A percentile compares a stretch with the other conserved stretches of the same genome.
Evolutionary conservation across 1,284 basidiomycete species (phyloP).

Genomic region (Irpex rosettiformis): DNA sequence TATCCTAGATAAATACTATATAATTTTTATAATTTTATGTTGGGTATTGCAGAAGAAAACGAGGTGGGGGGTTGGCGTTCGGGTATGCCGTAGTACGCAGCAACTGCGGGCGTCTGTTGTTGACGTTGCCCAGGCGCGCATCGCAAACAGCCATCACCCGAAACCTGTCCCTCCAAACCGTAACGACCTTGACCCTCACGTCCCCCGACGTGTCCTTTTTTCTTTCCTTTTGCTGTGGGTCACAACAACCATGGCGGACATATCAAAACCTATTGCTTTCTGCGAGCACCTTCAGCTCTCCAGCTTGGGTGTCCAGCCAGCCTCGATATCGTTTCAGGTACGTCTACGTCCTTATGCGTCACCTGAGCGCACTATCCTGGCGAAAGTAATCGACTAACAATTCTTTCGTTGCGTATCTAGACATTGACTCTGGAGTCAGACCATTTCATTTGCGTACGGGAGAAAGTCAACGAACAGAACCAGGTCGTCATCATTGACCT

Average conservation of each 20-base stretch:
- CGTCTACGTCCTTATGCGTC: conserved; percentile 26
- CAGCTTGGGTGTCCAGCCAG: conserved; percentile 92
- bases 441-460: conserved; percentile 92
- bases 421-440: conserved; percentile 95
- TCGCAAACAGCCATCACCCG: not conserved
- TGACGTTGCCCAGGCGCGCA: conserved; percentile 1
- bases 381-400: conserved; percentile 5
- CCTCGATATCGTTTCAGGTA: conserved; percentile 96
- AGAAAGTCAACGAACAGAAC: conserved; percentile 87
- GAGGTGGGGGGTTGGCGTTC: not conserved
- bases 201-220: conserved; percentile 12
- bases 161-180: not conserved
- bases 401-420: conserved; percentile 31
- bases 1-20: not conserved
- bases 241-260: conserved; percentile 22
- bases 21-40: too few species aligned
- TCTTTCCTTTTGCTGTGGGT: not conserved
- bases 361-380: conserved; percentile 22
- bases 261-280: conserved; percentile 74
- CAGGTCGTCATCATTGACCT: conserved; percentile 98
- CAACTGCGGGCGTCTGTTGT: not conserved
- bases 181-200: conserved; percentile 2
- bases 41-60: too few species aligned
- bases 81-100: not conserved
- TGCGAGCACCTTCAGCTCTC: conserved; percentile 92